Base-by-base conservation (phyloP, 225 moss, liverwort and hornwort species). In the Climacium dendroides region DNA sequence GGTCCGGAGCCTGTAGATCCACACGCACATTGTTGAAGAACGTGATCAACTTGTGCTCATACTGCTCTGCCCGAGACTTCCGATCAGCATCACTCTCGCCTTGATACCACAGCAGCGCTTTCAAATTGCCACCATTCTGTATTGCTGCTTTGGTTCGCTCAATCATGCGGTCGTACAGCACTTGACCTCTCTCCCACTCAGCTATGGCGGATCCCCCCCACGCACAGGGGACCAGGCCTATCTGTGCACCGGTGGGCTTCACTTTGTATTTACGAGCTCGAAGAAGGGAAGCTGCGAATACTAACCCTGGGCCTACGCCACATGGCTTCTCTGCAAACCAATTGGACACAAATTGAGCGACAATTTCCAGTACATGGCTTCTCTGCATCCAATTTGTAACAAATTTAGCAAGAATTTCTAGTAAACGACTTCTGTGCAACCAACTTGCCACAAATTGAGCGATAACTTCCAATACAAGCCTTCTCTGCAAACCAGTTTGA, bases 201-300 rank as follows among this genome's bases (percentile, higher is more conserved):
- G 67, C 26, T 50, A 88, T 88, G 61, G 87, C 72, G 79, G 77
- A 96, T 90, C 89, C 93, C 82, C 80, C 94, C 91, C 95, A 87
- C 92, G 96, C 96, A 87, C 96, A 96, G 28, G 96, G 96, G 55
- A 96, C 96, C 83, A 96, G 87, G 28, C 96, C 95, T 37, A 96
- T 88, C n/a, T 85, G 87, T 18, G 94, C 72, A 39, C 54, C 83
- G 11, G 87, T 66, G 43, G 87, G 82, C 45, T 89, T 88, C 78
- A 78, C 88, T 76, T 87, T 84, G 82, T 79, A 79, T 75, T 93
- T 91, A 48, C 89, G 88, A 86, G 79, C 87, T 83, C 90, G 90
- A 76, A 94, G 87, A 61, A 95, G 87, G 6, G 93, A 90, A 35
- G 94, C 95, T 28, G 94, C 96, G 78, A 96, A 95, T 43, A 94